Evolutionary conservation across 345 rosid genomes (phyloP), one percentile per base, ranked within the genome.

Genomic region (Psidium friedrichsthalianum): DNA sequence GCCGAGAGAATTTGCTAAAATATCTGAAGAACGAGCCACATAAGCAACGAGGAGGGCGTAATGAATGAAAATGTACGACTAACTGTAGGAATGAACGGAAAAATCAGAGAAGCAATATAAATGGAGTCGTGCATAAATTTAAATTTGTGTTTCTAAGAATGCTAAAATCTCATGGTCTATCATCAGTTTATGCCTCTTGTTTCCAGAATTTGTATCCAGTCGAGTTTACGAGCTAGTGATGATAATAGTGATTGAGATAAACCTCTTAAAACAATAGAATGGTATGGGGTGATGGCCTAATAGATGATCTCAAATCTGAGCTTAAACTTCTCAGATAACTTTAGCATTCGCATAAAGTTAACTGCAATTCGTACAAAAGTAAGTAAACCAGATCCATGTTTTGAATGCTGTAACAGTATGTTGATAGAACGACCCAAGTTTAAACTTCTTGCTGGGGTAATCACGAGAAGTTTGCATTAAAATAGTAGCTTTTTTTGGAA

Each of bases 11-110:
- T 89, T 91, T 51, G 96, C 90, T 89, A 97, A 87, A 82, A 95
- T 97, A 86, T 94, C 97, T 83, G 99, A 97, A 89, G 99, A 95
- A 85, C 98, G 98, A 88, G 98, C 98, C 87, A 97, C 93, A 86
- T 97, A 97, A 78, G 98, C 98, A 82, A 97, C 91, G 8, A 97
- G 98, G 91, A 97, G 94, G 74, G 98, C 93, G 56, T 94, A 97
- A 86, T 97, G 99, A 86, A 97, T 94, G 86, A 94, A 94, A 88
- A 97, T 89, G 91, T 94, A 97, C 8, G 98, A 91, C 99, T n/a
- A 97, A 87, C 98, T 97, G 95, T 95, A 90, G 86, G 90, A 90
- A 74, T 22, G 80, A 44, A 76, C 10, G 86, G n/a, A 74, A 15
- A 78, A 42, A 76, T 61, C 56, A 82, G 58, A 52, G 53, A 52